Conservation (phyloP, 2,329 filamentous ascomycete genomes). For the Tolypocladium capitatum region DNA sequence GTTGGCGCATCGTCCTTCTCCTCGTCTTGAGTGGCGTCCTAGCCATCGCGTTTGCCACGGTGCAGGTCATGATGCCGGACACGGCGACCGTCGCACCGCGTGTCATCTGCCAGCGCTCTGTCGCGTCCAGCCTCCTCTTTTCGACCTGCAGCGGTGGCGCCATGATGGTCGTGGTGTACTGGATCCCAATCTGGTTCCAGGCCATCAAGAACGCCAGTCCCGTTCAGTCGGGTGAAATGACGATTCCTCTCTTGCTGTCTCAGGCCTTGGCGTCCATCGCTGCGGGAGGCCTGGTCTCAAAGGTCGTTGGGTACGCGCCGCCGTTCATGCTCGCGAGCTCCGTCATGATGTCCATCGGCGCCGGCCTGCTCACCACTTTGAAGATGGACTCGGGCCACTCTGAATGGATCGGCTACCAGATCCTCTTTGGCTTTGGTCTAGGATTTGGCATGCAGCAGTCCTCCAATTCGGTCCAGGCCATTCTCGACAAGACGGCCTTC, state of each 20-base stretch:
- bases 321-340: slow-evolving; percentile 18
- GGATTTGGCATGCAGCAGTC: slow-evolving; percentile 26
- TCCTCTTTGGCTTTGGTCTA: slow-evolving; percentile 23
- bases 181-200: slow-evolving; percentile 21
- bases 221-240: slow-evolving; percentile 18
- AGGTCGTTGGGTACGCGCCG: slow-evolving; percentile 20
- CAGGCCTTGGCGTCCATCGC: slow-evolving; percentile 14
- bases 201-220: slow-evolving; percentile 18
- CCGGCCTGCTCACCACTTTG: slow-evolving; percentile 23
- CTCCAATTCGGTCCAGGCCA: slow-evolving; percentile 26
- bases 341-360: slow-evolving; percentile 15
- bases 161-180: slow-evolving; percentile 18
- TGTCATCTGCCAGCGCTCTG: slow-evolving; percentile 19
- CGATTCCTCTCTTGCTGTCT: slow-evolving; percentile 17
- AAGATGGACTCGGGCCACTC: slow-evolving; percentile 11
- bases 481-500: slow-evolving; percentile 24
- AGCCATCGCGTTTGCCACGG: slow-evolving; percentile 12
- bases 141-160: slow-evolving; percentile 6
- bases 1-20: slow-evolving; percentile 27
- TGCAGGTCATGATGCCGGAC: slow-evolving; percentile 19
- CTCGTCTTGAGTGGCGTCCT: slow-evolving; percentile 10
- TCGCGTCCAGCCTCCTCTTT: slow-evolving; percentile 10
- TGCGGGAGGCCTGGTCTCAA: slow-evolving; percentile 12
- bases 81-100: slow-evolving; percentile 22
- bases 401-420: slow-evolving; percentile 29